These are phyloP conservation scores for Rhexocercosporidium sp. DNA, from an alignment of 2,329 filamentous ascomycete genomes.

Conservation along the genomic window DNA sequence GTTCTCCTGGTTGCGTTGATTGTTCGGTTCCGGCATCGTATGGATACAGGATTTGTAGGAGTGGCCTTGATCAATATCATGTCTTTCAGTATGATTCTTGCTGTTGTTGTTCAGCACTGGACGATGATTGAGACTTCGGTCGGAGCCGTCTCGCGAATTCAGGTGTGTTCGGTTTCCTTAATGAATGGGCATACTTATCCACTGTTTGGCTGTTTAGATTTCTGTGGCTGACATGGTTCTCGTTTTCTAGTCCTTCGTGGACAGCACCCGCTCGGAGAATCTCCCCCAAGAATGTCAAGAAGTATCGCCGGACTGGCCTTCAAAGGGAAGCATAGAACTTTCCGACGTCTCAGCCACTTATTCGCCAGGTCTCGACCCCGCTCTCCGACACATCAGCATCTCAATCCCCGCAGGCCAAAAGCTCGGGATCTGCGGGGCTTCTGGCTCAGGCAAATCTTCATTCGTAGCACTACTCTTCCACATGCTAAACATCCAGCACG, in stretches of 20 bases:
- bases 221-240: neutral
- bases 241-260: slow-evolving; percentile 17
- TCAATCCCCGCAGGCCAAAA: slow-evolving; percentile 54
- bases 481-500: slow-evolving; percentile 51
- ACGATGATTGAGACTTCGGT: slow-evolving; percentile 36
- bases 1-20: slow-evolving; percentile 42
- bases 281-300: slow-evolving; percentile 22
- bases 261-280: slow-evolving; percentile 25
- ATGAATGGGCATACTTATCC: neutral
- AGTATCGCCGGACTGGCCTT: slow-evolving; percentile 28
- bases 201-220: neutral
- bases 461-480: slow-evolving; percentile 55
- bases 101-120: slow-evolving; percentile 30
- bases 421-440: slow-evolving; percentile 53
- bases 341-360: slow-evolving; percentile 39
- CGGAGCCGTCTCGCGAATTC: slow-evolving; percentile 30
- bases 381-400: slow-evolving; percentile 44
- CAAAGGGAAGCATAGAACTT: slow-evolving; percentile 41
- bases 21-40: slow-evolving; percentile 35
- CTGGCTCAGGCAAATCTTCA: slow-evolving; percentile 48
- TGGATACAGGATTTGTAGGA: slow-evolving; percentile 35
- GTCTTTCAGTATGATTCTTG: slow-evolving; percentile 30
- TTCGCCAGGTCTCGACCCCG: slow-evolving; percentile 28
- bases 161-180: neutral
- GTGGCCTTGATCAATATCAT: slow-evolving; percentile 40